Percentiles rank a stretch among this genome's conserved stretches.
Evolutionary conservation across 78 protist species (phyloP).

Genomic region (Dictyostelium discoideum): DNA sequence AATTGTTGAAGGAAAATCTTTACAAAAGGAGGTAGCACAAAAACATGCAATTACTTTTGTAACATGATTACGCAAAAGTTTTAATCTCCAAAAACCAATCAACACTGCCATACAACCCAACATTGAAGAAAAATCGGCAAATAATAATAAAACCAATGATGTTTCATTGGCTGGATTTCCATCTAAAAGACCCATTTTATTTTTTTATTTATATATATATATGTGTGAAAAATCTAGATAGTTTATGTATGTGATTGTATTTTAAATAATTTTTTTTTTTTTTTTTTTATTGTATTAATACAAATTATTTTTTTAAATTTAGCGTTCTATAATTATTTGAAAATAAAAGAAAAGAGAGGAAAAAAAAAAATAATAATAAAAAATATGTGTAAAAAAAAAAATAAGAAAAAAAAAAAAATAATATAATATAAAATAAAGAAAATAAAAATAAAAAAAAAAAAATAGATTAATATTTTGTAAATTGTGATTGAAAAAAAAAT

Average conservation of each 20-base stretch:
- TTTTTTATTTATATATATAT: not conserved
- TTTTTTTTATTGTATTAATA: not conserved
- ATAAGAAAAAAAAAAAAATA: not conserved
- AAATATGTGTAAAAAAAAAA: not conserved
- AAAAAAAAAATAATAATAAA: no score
- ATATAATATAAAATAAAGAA: not conserved
- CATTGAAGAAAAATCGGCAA: slow-evolving; percentile 65
- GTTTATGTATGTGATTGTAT: not conserved
- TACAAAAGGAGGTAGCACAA: slow-evolving; percentile 41
- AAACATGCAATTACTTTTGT: slow-evolving; percentile 63
- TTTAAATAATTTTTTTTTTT: not conserved
- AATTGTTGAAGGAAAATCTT: slow-evolving; percentile 22
- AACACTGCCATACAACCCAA: slow-evolving; percentile 27
- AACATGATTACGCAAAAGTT: slow-evolving; percentile 50
- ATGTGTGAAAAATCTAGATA: not conserved
- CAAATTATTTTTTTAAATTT: not conserved
- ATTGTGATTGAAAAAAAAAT: not conserved
- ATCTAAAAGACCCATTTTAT: not conserved
- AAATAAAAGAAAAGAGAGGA: not conserved
- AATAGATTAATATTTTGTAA: not conserved
- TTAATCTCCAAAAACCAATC: slow-evolving; percentile 59
- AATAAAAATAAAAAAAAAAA: not conserved
- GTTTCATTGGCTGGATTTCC: not conserved
- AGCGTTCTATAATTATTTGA: not conserved
- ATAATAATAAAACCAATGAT: not conserved